phyloP scores from a whole-genome alignment of 1,284 basidiomycete species.

The Ustilago loliicola region DNA sequence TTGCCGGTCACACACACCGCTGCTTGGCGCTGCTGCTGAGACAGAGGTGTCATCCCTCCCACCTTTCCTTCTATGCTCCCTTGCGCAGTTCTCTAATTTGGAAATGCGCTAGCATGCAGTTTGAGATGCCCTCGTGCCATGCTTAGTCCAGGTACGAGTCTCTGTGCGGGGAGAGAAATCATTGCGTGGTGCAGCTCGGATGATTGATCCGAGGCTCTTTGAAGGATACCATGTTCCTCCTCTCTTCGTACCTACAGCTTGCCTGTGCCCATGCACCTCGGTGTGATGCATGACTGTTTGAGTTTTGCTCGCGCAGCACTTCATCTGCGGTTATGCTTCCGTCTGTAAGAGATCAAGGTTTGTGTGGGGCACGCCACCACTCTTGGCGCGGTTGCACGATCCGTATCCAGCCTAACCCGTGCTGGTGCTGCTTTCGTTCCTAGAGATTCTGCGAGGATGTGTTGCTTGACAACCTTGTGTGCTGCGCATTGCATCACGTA shows the following conservation, averaged over 20 bases:
- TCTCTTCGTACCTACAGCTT: not conserved
- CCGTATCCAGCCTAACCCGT: no score
- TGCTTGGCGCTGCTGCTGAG: not conserved
- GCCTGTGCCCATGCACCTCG: not conserved
- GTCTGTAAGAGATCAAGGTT: not conserved
- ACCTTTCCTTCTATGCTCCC: not conserved
- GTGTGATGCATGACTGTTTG: no score
- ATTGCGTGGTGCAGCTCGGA: no score
- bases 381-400: not conserved
- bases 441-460: not conserved
- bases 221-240: not conserved
- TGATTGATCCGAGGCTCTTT: not conserved
- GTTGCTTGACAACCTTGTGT: not conserved
- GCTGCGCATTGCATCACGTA: not conserved
- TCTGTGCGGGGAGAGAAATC: not conserved
- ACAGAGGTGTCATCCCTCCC: not conserved
- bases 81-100: not conserved
- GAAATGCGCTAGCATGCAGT: no score
- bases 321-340: not conserved
- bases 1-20: not conserved
- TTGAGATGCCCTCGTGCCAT: not conserved
- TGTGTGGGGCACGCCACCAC: constrained; percentile 1
- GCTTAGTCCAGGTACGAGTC: not conserved
- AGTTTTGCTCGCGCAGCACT: not conserved
- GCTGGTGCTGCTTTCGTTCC: no score